Conservation (phyloP, 495 filamentous ascomycete species). For the Glonium stellatum region DNA sequence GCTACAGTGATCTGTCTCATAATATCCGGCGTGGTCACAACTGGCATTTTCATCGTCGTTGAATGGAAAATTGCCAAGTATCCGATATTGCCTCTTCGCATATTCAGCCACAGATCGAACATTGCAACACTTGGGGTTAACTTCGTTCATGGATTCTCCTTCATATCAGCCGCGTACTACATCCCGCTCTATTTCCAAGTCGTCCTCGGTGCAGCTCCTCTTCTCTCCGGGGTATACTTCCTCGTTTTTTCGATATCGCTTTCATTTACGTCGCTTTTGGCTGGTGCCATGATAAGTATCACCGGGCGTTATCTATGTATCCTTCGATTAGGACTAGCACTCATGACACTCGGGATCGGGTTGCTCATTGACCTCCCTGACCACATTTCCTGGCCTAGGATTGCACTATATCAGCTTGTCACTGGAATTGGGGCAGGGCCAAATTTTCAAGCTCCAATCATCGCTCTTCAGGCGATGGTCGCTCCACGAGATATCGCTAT, state of each 20-base stretch:
- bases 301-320: slow-evolving; percentile 21
- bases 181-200: slow-evolving; percentile 31
- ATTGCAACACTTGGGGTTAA: slow-evolving; percentile 15
- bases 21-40: slow-evolving; percentile 12
- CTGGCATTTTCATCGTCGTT: slow-evolving; percentile 11
- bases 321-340: slow-evolving; percentile 19
- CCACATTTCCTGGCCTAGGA: slow-evolving; percentile 38
- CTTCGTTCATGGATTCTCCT: slow-evolving; percentile 28
- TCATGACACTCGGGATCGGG: slow-evolving; percentile 28
- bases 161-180: slow-evolving; percentile 30
- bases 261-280: slow-evolving; percentile 11
- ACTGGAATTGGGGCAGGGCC: slow-evolving; percentile 50
- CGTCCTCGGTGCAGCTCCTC: slow-evolving; percentile 15
- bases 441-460: slow-evolving; percentile 52
- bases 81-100: slow-evolving; percentile 27
- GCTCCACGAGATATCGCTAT: slow-evolving; percentile 30
- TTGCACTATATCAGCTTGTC: slow-evolving; percentile 50
- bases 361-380: slow-evolving; percentile 20
- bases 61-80: slow-evolving; percentile 12
- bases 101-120: slow-evolving; percentile 21
- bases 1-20: slow-evolving; percentile 17
- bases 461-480: slow-evolving; percentile 51
- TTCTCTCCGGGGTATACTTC: slow-evolving; percentile 24
- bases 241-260: slow-evolving; percentile 23
- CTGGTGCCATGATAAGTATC: slow-evolving; percentile 20